phyloP scores from a whole-genome alignment of 2,329 filamentous ascomycete genomes.

The Hypoxylon sp. region DNA sequence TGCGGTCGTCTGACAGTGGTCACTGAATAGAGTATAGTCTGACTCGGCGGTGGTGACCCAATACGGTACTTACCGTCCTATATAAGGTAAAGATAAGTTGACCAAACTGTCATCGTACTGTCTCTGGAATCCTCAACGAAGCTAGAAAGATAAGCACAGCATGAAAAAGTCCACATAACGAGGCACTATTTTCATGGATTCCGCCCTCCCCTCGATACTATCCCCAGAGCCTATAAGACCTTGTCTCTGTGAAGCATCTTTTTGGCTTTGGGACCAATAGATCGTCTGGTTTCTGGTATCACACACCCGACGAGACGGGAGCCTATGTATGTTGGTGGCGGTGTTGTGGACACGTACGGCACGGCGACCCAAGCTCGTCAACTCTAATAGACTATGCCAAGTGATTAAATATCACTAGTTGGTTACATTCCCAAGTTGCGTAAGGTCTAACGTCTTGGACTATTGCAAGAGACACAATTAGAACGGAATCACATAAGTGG shows the following conservation, averaged over 20 bases:
- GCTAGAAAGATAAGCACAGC: conserved; percentile 32
- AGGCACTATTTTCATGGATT: conserved; percentile 22
- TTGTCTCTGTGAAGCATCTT: conserved; percentile 14
- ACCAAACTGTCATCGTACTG: conserved; percentile 21
- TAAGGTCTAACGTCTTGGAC: conserved; percentile 4
- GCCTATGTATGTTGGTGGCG: conserved; percentile 24
- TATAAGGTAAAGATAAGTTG: conserved; percentile 35
- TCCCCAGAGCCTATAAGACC: conserved; percentile 12
- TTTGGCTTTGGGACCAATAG: conserved; percentile 18
- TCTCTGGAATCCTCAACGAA: conserved; percentile 29
- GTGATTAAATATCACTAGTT: conserved; percentile 19
- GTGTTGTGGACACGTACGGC: conserved; percentile 12
- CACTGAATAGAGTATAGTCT: conserved; percentile 39
- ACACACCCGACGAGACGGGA: conserved; percentile 12
- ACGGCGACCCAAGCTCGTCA: conserved; percentile 7
- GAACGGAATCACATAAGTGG: conserved; percentile 19
- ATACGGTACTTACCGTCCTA: conserved; percentile 28
- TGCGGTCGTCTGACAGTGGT: conserved; percentile 31
- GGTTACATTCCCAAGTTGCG: conserved; percentile 2
- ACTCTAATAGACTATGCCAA: conserved; percentile 30
- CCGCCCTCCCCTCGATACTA: conserved; percentile 26
- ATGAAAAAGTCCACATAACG: conserved; percentile 11
- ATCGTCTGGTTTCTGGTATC: conserved; percentile 1
- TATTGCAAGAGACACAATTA: conserved; percentile 25
- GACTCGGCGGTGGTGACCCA: conserved; percentile 29